phyloP scores from a whole-genome alignment of 345 rosid species.

The Linum trigynum region DNA sequence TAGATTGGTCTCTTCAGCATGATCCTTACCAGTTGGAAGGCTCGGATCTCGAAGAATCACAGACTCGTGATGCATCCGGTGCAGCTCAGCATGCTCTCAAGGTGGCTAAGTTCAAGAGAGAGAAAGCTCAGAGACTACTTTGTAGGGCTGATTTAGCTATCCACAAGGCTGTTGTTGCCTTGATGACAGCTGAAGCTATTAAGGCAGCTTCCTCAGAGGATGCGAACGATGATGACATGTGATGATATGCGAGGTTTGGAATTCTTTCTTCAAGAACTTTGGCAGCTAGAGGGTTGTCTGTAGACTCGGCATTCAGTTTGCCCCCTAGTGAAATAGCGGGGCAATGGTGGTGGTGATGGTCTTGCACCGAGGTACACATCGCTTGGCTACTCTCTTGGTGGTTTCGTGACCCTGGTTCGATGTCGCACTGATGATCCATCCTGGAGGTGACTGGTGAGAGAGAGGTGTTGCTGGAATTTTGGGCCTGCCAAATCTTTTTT shows the following conservation, averaged over 20 bases:
- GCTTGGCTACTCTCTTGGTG: constrained; percentile 13
- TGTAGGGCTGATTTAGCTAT: constrained; percentile 75
- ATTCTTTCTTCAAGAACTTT: background rate
- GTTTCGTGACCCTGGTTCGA: constrained; percentile 12
- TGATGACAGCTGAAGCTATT: constrained; percentile 79
- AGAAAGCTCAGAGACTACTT: constrained; percentile 65
- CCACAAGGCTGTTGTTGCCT: constrained; percentile 83
- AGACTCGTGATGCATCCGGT: constrained; percentile 61
- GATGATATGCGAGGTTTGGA: constrained; percentile 13
- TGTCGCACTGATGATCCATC: constrained; percentile 8
- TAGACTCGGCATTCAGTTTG: constrained; percentile 11
- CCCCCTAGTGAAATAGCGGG: background rate
- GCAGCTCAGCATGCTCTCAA: constrained; percentile 62
- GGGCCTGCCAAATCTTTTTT: constrained; percentile 20
- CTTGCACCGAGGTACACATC: background rate
- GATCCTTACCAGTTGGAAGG: constrained; percentile 35
- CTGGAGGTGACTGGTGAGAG: constrained; percentile 27
- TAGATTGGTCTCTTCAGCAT: constrained; percentile 31
- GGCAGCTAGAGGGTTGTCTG: constrained; percentile 6
- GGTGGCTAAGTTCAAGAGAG: constrained; percentile 69
- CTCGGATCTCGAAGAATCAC: constrained; percentile 56
- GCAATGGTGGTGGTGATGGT: constrained; percentile 1
- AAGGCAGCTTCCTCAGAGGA: constrained; percentile 53
- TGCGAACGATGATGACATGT: constrained; percentile 26
- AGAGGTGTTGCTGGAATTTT: constrained; percentile 21